Conservation (phyloP, 2,329 filamentous ascomycete species). For the Trichoderma guizhouense region DNA sequence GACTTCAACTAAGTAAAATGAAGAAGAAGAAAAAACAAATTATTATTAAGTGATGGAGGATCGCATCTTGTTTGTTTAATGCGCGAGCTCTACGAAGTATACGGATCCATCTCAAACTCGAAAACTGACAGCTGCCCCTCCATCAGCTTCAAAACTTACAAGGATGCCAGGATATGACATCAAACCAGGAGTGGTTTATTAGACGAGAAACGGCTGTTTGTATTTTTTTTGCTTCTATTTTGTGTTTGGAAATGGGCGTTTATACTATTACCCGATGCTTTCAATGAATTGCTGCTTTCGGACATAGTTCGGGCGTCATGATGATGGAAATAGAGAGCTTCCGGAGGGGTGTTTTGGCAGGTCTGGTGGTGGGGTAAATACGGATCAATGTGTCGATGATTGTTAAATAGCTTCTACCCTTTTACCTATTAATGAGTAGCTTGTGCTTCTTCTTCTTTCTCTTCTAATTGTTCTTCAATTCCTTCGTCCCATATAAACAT, state of each 20-base stretch:
- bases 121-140: neutral
- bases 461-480: too few relatives aligned
- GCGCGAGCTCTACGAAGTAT: neutral
- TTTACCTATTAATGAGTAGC: neutral
- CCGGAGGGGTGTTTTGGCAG: neutral
- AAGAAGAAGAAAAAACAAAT: neutral
- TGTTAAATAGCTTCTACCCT: neutral
- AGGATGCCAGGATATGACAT: neutral
- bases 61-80: neutral
- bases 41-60: neutral
- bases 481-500: neutral
- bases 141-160: neutral
- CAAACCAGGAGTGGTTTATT: neutral
- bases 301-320: conserved; percentile 17
- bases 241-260: neutral
- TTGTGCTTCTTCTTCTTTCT: neutral
- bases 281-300: neutral
- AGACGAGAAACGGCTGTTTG: neutral
- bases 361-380: conserved; percentile 7
- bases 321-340: neutral
- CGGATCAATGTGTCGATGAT: neutral
- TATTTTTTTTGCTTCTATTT: neutral
- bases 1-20: neutral
- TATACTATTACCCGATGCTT: conserved; percentile 14
- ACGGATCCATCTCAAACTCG: neutral